A percentile compares a stretch with the other conserved stretches of the same genome.
Conservation (phyloP, 2,329 filamentous ascomycete genomes). For the Penicillium sp. region DNA sequence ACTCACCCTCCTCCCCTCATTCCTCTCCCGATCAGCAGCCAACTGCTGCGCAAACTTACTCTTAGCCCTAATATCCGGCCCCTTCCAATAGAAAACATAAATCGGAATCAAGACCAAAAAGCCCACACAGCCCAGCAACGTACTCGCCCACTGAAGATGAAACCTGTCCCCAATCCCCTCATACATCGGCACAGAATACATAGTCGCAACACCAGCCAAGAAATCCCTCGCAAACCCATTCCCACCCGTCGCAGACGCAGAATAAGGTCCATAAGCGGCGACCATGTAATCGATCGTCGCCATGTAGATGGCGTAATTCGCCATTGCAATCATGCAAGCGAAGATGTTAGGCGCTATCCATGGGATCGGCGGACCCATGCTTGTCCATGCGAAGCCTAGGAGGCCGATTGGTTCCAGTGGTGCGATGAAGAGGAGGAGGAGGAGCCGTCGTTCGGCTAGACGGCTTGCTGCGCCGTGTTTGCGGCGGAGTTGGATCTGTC, state of each 20-base stretch:
- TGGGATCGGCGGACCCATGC: slow-evolving; percentile 58
- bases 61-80: slow-evolving; percentile 49
- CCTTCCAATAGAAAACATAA: slow-evolving; percentile 56
- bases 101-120: slow-evolving; percentile 53
- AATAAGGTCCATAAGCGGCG: slow-evolving; percentile 68
- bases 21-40: slow-evolving; percentile 17
- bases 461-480: slow-evolving; percentile 46
- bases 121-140: slow-evolving; percentile 51
- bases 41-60: slow-evolving; percentile 25
- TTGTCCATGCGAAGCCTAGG: slow-evolving; percentile 67
- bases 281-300: slow-evolving; percentile 76
- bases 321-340: slow-evolving; percentile 63
- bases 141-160: slow-evolving; percentile 53
- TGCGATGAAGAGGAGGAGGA: slow-evolving; percentile 60
- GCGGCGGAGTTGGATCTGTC: slow-evolving; percentile 36
- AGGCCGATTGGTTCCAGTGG: slow-evolving; percentile 55
- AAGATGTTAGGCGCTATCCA: slow-evolving; percentile 69
- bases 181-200: slow-evolving; percentile 65
- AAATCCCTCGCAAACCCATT: slow-evolving; percentile 73
- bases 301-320: slow-evolving; percentile 72
- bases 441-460: slow-evolving; percentile 62
- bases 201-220: slow-evolving; percentile 66
- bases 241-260: slow-evolving; percentile 70
- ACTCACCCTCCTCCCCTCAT: slow-evolving; percentile 17
- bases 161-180: slow-evolving; percentile 43